Evolutionary conservation across 2,329 filamentous ascomycete species (phyloP).

Genomic region (Clarireedia homoeocarpa): DNA sequence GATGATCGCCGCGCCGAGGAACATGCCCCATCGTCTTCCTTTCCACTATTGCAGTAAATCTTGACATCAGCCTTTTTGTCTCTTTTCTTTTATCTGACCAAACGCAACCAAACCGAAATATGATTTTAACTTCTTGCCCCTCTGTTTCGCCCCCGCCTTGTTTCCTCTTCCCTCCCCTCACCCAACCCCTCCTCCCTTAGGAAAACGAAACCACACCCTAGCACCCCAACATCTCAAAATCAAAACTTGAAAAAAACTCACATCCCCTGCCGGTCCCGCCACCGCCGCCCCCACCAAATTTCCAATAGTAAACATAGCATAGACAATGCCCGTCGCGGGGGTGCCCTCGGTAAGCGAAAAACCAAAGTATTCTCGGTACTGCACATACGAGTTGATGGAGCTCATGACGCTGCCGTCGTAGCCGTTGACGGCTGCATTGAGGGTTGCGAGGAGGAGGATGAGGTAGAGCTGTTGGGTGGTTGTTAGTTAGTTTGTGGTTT

Average conservation of each 20-base stretch:
- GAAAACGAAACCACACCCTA: no score
- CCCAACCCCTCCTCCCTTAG: background rate
- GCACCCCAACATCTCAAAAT: background rate
- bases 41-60: background rate
- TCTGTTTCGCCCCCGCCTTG: background rate
- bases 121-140: no score
- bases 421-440: conserved; percentile 31
- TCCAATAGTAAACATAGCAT: conserved; percentile 7
- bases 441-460: conserved; percentile 14
- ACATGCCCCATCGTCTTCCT: conserved; percentile 14
- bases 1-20: conserved; percentile 14
- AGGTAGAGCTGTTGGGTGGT: conserved; percentile 2
- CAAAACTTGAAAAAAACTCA: background rate
- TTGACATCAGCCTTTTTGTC: no score
- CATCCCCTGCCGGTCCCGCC: conserved; percentile 6
- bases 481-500: background rate
- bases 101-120: no score
- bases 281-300: conserved; percentile 5
- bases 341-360: conserved; percentile 13
- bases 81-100: no score
- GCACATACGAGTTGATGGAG: conserved; percentile 38
- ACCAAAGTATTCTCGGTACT: conserved; percentile 30
- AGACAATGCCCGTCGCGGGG: conserved; percentile 17
- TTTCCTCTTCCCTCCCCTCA: background rate
- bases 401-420: conserved; percentile 43